phyloP scores from a whole-genome alignment of 2,329 filamentous ascomycete species.

The Alternaria conjuncta region DNA sequence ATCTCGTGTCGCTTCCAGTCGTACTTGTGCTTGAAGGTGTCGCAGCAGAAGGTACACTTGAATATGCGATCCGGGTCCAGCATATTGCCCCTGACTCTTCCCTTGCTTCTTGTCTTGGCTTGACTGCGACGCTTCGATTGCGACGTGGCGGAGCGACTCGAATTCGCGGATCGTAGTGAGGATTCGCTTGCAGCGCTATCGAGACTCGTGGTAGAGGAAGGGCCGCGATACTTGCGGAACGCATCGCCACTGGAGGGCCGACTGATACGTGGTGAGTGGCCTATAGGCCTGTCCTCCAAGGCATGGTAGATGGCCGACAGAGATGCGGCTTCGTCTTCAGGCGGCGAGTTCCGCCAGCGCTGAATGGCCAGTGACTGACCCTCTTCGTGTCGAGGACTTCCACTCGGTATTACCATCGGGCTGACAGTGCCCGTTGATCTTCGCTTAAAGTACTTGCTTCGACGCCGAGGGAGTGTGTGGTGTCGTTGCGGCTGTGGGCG shows the following conservation, averaged over 20 bases:
- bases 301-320: constrained; percentile 68
- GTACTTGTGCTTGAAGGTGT: constrained; percentile 38
- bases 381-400: not conserved
- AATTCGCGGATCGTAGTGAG: constrained; percentile 57
- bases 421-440: constrained; percentile 9
- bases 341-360: constrained; percentile 70
- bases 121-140: constrained; percentile 50
- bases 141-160: constrained; percentile 46
- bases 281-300: constrained; percentile 44
- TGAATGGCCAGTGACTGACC: constrained; percentile 57
- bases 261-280: constrained; percentile 27
- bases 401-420: constrained; percentile 16
- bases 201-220: constrained; percentile 52
- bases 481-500: constrained; percentile 6
- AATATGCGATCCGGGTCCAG: constrained; percentile 24
- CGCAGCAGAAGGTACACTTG: constrained; percentile 41
- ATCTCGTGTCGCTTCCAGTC: constrained; percentile 40
- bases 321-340: constrained; percentile 69
- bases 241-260: constrained; percentile 20
- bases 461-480: constrained; percentile 21
- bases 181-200: constrained; percentile 53
- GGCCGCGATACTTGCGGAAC: constrained; percentile 47
- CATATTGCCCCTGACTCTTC: constrained; percentile 9
- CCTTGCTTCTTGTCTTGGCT: constrained; percentile 10
- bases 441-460: constrained; percentile 24